A percentile compares a stretch with the other conserved stretches of the same genome.
These are phyloP conservation scores for Podaxis carcinomalis DNA, from an alignment of 768 basidiomycete species.

Conservation along the genomic window DNA sequence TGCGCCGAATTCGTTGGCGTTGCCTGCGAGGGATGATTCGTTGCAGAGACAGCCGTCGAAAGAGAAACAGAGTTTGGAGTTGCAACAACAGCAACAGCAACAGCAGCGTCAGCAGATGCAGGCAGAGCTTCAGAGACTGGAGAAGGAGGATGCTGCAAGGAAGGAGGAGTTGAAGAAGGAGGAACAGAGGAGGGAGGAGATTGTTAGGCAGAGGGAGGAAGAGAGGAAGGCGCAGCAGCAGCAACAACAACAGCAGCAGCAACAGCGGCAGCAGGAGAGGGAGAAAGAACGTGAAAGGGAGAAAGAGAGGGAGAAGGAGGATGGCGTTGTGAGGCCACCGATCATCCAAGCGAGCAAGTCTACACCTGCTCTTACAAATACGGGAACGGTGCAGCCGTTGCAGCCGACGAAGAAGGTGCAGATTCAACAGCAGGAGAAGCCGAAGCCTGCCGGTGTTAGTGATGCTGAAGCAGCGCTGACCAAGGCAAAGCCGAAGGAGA, in stretches of 20 bases:
- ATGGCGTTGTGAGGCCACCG: slow-evolving; percentile 13
- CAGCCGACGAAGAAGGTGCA: slow-evolving; percentile 74
- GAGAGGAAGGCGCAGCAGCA: slow-evolving; percentile 18
- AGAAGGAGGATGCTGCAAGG: not conserved
- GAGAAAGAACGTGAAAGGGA: slow-evolving; percentile 16
- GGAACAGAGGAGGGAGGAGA: slow-evolving; percentile 28
- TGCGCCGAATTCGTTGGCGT: slow-evolving; percentile 21
- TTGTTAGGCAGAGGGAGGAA: slow-evolving; percentile 30
- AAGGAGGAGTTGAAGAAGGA: slow-evolving; percentile 24
- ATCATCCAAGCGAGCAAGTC: slow-evolving; percentile 34
- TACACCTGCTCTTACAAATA: slow-evolving; percentile 42
- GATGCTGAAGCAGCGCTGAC: slow-evolving; percentile 65
- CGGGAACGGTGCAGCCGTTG: slow-evolving; percentile 63
- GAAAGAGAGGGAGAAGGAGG: slow-evolving; percentile 21
- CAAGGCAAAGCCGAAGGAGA: slow-evolving; percentile 62
- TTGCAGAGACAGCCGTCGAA: slow-evolving; percentile 17
- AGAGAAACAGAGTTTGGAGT: not conserved
- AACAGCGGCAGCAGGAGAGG: slow-evolving; percentile 17
- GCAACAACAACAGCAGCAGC: slow-evolving; percentile 17
- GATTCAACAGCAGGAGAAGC: slow-evolving; percentile 47
- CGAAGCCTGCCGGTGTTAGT: slow-evolving; percentile 37
- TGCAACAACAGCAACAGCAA: slow-evolving; percentile 20
- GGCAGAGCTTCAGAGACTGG: slow-evolving; percentile 11
- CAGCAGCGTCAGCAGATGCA: slow-evolving; percentile 24
- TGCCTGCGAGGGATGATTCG: slow-evolving; percentile 51